These are phyloP conservation scores for Tetragonia tetragonoides DNA, from an alignment of 148 eudicot genomes.

Conservation along the genomic window DNA sequence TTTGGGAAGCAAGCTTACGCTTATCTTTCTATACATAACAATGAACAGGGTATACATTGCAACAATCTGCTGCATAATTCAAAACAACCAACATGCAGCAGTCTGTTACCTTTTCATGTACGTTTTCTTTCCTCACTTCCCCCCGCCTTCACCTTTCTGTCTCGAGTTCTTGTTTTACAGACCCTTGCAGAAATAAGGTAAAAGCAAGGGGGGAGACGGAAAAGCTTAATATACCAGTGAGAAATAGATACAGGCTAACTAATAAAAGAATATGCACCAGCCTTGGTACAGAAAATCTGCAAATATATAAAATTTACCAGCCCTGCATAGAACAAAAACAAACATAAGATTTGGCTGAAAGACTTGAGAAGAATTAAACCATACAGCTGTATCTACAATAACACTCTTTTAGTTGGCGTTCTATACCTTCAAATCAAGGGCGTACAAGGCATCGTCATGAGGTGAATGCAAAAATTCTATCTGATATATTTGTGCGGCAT, in stretches of 20 bases:
- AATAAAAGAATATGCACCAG: slow-evolving; percentile 31
- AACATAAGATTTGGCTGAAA: not conserved
- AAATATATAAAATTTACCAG: slow-evolving; percentile 10
- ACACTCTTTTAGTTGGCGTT: not conserved
- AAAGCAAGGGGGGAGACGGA: slow-evolving; percentile 8
- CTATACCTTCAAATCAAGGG: slow-evolving; percentile 36
- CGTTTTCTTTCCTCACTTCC: slow-evolving; percentile 3
- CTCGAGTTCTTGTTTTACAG: slow-evolving; percentile 37
- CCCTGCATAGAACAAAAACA: slow-evolving; percentile 24
- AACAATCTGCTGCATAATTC: slow-evolving; percentile 23
- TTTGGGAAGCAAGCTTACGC: slow-evolving; percentile 25
- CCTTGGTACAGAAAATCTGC: slow-evolving; percentile 24
- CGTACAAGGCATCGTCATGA: slow-evolving; percentile 35
- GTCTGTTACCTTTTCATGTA: slow-evolving; percentile 13
- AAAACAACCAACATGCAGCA: slow-evolving; percentile 26
- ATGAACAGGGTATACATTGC: slow-evolving; percentile 29
- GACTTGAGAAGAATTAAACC: not conserved
- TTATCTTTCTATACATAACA: slow-evolving; percentile 33
- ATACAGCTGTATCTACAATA: not conserved
- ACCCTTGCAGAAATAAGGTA: slow-evolving; percentile 21
- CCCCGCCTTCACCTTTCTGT: slow-evolving; percentile 20
- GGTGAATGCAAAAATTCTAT: slow-evolving; percentile 79
- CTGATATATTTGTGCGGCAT: slow-evolving; percentile 72
- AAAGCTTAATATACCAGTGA: slow-evolving; percentile 25
- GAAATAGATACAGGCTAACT: slow-evolving; percentile 28